Evolutionary conservation across 352 stramenopile genomes (phyloP), one percentile per base, ranked within the genome.

Genomic region (Phytopythium sindhum): DNA sequence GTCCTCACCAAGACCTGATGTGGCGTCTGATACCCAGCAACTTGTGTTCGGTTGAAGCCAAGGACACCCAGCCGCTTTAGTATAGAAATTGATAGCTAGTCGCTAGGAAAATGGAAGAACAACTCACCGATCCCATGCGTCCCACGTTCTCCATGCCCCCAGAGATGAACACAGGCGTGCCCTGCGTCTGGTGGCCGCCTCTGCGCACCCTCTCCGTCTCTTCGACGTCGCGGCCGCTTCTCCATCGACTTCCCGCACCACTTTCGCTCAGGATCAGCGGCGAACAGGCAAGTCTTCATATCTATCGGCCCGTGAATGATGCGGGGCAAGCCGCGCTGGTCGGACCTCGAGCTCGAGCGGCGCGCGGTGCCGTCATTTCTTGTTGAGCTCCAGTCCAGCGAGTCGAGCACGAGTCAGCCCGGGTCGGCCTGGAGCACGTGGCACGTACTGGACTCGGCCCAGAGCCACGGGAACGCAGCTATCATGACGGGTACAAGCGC

Each of bases 281-380:
- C 3, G 8, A 15, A n/a, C 45, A 52, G 21, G 21, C 45, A 52
- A 26, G 21, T 10, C 45, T 52, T 19, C 45, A 52, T 28, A 10
- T n/a, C 23, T 10, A 52, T 26, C 21, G 45, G 14, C 21, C 45
- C 50, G 23, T 4, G 23, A 31, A 41, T 6, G 21, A 60, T 60
- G 54, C 21, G n/a, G n/a, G 3, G 6, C 35, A 60, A 60, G 54
- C 39, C 54, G 54, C 54, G 54, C 35, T 35, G 33, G 54, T 48
- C 54, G 21, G 54, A 60, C 29, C 48, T 55, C 5, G 53, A 60
- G 29, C 33, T 12, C 17, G 52, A 45, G 33, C 33, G 33, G 14
- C 21, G n/a, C 26, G 28, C 50, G 26, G 6, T 33, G 28, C 50
- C 50, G 50, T 12, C 24, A 8, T 54, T 54, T 23, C 23, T 54